Base-by-base conservation (phyloP, 2,329 filamentous ascomycete genomes). In the Macrophomina tecta region DNA sequence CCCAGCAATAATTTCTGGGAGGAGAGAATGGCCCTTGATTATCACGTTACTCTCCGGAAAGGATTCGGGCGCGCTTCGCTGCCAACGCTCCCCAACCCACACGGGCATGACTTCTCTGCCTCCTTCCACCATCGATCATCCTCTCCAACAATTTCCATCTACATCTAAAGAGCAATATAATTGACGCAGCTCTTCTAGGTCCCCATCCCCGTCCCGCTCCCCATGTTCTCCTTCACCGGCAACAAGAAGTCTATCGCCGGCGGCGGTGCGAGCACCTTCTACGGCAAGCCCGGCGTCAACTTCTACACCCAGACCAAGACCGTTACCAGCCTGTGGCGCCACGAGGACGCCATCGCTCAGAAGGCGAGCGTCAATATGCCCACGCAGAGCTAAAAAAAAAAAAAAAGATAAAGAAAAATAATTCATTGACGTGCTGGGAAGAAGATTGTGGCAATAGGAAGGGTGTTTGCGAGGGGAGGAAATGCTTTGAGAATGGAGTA, bases 301-400 rank as follows among this genome's bases (percentile, higher is more conserved):
- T 99, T 99, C 78, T 98, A 97, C 81, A 99, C 95, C 3, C 95
- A 98, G 82, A 87, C 91, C 76, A 98, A 99, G 91, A 99, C 95
- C 2, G 95, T 99, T 58, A 99, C 95, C 64, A 90, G 92, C 71
- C 82, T 96, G 77, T 99, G 95, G 95, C 88, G 89, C 75, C 89
- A 87, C 69, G 89, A 94, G 75, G 94, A 97, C 82, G 94, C 93
- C 0, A 86, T 95, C 58, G 90, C 89, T 65, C 91, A 89, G 71
- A 94, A 94, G 86, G 94, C 94, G 16, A 88, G 90, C 74, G 93
- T 96, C 11, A 87, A 91, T 69, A 98, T 98, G 94, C 94, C 94
- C 23, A 90, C 87, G 40, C 87, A 90, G 30, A 65, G 63, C 30
- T 65, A 42, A 42, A 62, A 12, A 14, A 45, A 62, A 12, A 14